These are phyloP conservation scores for Phyllosticta citrichinensis DNA, from an alignment of 2,329 filamentous ascomycete species.

Conservation along the genomic window DNA sequence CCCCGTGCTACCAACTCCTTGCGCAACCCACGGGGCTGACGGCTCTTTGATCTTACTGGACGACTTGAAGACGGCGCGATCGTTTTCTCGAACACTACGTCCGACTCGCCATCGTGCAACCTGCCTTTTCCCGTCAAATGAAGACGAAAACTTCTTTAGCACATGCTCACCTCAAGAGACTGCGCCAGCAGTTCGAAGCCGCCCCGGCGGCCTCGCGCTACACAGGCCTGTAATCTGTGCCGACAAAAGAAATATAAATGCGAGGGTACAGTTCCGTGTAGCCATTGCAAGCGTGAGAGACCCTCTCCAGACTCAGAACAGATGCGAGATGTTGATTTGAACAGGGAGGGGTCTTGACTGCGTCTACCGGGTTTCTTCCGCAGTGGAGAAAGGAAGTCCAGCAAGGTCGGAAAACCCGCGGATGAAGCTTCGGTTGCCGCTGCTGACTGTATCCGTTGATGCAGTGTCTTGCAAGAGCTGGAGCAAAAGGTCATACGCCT, in stretches of 20 bases:
- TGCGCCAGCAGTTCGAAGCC: slow-evolving; percentile 8
- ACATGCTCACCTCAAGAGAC: slow-evolving; percentile 9
- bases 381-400: slow-evolving; percentile 3
- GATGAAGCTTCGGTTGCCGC: not conserved
- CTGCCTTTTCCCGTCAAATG: not conserved
- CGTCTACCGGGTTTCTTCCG: slow-evolving; percentile 10
- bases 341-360: slow-evolving; percentile 13
- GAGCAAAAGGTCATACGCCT: slow-evolving; percentile 13
- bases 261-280: slow-evolving; percentile 36
- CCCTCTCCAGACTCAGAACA: too few species aligned
- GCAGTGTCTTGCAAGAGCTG: not conserved
- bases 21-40: not conserved
- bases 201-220: slow-evolving; percentile 28
- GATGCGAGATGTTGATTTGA: not conserved
- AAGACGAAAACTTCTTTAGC: not conserved
- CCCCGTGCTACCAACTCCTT: not conserved
- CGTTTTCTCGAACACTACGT: not conserved
- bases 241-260: slow-evolving; percentile 41
- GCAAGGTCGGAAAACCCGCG: not conserved
- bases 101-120: not conserved
- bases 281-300: slow-evolving; percentile 37
- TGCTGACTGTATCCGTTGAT: not conserved
- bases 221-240: slow-evolving; percentile 38
- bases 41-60: not conserved
- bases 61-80: not conserved